phyloP scores from a whole-genome alignment of 2,329 filamentous ascomycete species.

The Aspergillus pseudonomiae region DNA sequence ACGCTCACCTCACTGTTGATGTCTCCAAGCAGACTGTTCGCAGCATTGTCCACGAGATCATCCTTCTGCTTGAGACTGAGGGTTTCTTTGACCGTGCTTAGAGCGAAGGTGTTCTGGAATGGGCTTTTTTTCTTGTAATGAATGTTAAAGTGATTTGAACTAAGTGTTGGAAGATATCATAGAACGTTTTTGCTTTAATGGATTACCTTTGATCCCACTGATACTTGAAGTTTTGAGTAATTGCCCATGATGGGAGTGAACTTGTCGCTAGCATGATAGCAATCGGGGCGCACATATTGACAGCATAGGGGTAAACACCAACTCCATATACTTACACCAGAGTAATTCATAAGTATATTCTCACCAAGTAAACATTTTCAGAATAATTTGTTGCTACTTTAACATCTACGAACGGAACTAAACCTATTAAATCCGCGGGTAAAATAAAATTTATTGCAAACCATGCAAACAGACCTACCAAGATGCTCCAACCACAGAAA shows the following conservation, averaged over 20 bases:
- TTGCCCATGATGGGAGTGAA: background rate
- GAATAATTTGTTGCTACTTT: background rate
- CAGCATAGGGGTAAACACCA: background rate
- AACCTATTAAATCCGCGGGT: background rate
- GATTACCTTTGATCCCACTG: constrained; percentile 21
- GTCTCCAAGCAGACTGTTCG: constrained; percentile 83
- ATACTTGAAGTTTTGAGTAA: constrained; percentile 1
- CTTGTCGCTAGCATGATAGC: background rate
- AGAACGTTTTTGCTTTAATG: constrained; percentile 22
- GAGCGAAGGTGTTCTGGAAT: constrained; percentile 17
- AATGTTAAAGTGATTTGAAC: constrained; percentile 14
- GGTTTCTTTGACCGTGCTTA: constrained; percentile 74
- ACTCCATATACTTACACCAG: no score
- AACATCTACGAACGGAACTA: background rate
- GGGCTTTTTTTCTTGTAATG: constrained; percentile 16
- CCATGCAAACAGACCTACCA: constrained; percentile 16
- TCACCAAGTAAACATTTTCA: background rate
- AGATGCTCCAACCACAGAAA: background rate
- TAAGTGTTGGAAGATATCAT: constrained; percentile 19
- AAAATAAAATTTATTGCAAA: background rate
- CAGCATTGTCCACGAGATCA: constrained; percentile 94
- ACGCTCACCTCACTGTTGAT: constrained; percentile 84
- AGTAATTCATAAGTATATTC: no score
- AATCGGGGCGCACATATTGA: background rate
- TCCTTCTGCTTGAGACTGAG: constrained; percentile 85